Evolutionary conservation across 805 yeast genomes (phyloP), one percentile per base, ranked within the genome.

Genomic region (Lachancea fermentati): DNA sequence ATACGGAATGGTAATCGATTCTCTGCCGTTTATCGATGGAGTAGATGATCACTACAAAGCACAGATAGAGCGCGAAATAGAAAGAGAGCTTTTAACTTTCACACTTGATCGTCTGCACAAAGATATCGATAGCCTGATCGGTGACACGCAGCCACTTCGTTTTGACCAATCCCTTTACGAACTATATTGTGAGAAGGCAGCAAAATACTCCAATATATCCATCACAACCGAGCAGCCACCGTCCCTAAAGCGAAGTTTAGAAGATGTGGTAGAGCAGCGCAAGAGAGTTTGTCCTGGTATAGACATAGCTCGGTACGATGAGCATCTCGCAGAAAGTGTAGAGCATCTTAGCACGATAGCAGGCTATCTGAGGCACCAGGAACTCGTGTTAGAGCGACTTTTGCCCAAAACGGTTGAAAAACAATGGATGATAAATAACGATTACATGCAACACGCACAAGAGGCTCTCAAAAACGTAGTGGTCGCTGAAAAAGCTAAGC

Each of bases 341-440:
- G 62, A 58, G 3, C 37, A 40, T 4, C 42, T 62, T 4, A 55
- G 54, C 11, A 50, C 47, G 6, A 42, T 56, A 3, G 47, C 55
- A 16, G 40, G 60, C 1, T 65, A 59, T 43, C 44, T 65, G 30
- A 51, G 56, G 29, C 61, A 65, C 33, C 58, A 62, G 34, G 41
- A 52, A 8, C 33, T 75, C 14, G 65, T 69, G n/a, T 53, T 78
- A 16, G 51, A 59, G 28, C 46, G 41, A 7, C 34, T 73, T 14
- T 41, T 64, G 22, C 57, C 66, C 4, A 63, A 64, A 45, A 54
- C 63, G 9, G 41, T 61, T 9, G 53, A 57, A 40, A 60, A 52
- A 58, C 72, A 57, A 42, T 73, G 65, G 69, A 54, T 53, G 36
- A 49, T 56, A 7, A 60, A 48, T 55, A 69, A 62, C 39, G 71